Evolutionary conservation across 2,329 filamentous ascomycete species (phyloP), one percentile per base, ranked within the genome.

Genomic region (Periglandula ipomoeae): DNA sequence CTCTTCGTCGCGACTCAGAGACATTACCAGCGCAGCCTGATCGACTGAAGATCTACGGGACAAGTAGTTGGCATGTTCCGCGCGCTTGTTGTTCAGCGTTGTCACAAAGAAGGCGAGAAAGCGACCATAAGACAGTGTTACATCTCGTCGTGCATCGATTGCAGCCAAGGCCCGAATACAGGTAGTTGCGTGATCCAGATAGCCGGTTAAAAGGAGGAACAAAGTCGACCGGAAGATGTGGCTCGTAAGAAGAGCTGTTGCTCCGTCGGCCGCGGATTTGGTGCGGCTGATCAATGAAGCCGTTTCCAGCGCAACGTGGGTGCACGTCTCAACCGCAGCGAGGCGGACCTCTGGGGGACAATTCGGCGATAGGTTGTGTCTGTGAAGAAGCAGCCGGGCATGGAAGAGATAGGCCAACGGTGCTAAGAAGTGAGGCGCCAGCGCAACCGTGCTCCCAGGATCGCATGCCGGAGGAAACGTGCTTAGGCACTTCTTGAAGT

Each of bases 191-290:
- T 82, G 76, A 4, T 84, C 79, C 60, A 84, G 86, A 46, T 88
- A 83, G 38, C 83, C 83, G 1, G 80, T 78, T 46, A 94, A 79
- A 20, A 91, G 78, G 4, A 96, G 72, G 49, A 96, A 82, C 1
- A 97, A 74, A 2, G 86, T 77, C 59, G 86, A 94, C 20, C 91
- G 85, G 80, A 94, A 96, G 40, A 95, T 75, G 62, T 97, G 93
- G 13, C 81, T 82, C 49, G 88, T 86, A 8, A 94, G 73, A 56
- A 91, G 79, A 4, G 85, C 81, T 1, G 85, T 88, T 3, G 88
- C 82, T 10, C 82, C 79, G 30, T 82, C 78, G 4, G 79, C 76
- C 1, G 89, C 71, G 9, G 78, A 73, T 3, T 76, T 78, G 61
- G 71, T 73, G 44, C 91, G 81, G 9, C 81, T 79, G 11, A 97